Conservation (phyloP, 23 red algal genomes). For the Gracilariopsis chorda region DNA sequence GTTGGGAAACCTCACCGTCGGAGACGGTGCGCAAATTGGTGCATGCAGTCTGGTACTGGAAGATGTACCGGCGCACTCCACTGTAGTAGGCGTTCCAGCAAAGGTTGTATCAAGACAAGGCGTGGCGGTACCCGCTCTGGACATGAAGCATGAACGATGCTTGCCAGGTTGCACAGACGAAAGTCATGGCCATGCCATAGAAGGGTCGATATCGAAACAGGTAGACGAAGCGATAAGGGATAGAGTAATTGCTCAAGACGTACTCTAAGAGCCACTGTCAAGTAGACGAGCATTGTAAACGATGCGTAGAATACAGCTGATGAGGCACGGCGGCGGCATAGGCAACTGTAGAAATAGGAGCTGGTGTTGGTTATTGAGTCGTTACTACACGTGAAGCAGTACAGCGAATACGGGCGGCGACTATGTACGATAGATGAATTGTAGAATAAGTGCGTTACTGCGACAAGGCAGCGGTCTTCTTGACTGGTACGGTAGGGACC, state of each 20-base stretch:
- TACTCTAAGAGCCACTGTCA: too few species aligned
- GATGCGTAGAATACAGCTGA: too few species aligned
- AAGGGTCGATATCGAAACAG: not conserved
- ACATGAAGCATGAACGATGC: constrained; percentile 74
- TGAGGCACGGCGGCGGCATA: too few species aligned
- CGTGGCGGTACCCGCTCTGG: constrained; percentile 56
- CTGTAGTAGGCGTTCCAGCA: constrained; percentile 87
- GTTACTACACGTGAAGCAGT: too few species aligned
- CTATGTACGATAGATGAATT: too few species aligned
- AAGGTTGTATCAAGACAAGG: constrained; percentile 55
- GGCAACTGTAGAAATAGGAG: too few species aligned
- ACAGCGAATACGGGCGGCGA: too few species aligned
- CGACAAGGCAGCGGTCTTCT: not conserved
- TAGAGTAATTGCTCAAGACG: too few species aligned
- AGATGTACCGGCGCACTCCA: constrained; percentile 75
- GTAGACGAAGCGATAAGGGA: not conserved
- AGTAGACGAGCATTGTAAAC: too few species aligned
- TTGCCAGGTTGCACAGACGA: constrained; percentile 32
- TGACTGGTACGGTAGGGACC: constrained; percentile 31
- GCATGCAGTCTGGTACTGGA: constrained; percentile 86
- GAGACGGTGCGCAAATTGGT: constrained; percentile 74
- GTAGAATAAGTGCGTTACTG: too few species aligned
- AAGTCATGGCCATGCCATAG: not conserved
- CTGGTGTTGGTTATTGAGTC: too few species aligned
- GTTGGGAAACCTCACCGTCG: constrained; percentile 83